phyloP scores from a whole-genome alignment of 23 red algal species.

The Gracilariopsis chorda region DNA sequence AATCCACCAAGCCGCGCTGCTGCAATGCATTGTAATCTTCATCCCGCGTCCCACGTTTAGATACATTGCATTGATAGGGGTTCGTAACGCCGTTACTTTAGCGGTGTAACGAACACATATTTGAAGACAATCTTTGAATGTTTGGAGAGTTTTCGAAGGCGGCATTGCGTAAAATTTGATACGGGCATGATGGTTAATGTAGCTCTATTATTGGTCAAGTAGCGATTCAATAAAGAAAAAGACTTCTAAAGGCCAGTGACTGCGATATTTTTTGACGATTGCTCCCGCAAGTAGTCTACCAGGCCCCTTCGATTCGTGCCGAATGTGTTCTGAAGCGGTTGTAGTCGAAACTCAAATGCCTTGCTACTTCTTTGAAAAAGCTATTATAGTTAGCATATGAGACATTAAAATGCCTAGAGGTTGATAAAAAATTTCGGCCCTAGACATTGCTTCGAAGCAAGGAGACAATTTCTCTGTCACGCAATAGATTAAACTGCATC shows the following conservation, averaged over 20 bases:
- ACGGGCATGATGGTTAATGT: no score
- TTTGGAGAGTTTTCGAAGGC: no score
- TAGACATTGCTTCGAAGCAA: not conserved
- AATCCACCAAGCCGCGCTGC: no score
- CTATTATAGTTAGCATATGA: not conserved
- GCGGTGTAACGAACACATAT: no score
- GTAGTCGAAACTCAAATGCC: not conserved
- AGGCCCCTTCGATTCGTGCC: slow-evolving; percentile 1
- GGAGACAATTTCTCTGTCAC: not conserved
- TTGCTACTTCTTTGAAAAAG: not conserved
- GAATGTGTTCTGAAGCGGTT: not conserved
- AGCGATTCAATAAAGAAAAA: not conserved
- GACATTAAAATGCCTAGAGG: no score
- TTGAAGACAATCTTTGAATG: no score
- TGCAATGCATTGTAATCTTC: no score
- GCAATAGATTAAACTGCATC: not conserved
- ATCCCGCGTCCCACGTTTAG: no score
- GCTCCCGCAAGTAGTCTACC: not conserved
- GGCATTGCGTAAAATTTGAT: no score
- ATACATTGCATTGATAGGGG: no score
- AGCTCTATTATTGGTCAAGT: not conserved
- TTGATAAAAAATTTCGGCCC: no score
- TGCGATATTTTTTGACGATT: not conserved
- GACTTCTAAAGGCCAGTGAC: not conserved
- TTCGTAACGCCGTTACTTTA: no score